A percentile compares a stretch with the other conserved stretches of the same genome.
Evolutionary conservation across 179 eudicot species (phyloP).

Genomic region (Spergularia azorica): DNA sequence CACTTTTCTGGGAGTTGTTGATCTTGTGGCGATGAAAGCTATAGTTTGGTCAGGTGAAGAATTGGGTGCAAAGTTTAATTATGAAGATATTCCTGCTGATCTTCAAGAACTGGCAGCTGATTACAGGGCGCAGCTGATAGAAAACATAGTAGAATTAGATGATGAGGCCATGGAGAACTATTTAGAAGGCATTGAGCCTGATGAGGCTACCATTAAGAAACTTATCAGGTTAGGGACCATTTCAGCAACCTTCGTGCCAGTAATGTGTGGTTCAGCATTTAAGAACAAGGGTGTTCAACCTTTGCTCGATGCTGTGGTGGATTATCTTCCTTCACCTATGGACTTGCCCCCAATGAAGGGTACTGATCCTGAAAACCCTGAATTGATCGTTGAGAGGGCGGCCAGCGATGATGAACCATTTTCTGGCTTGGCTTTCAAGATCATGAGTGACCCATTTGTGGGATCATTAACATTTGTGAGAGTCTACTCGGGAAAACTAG

Average conservation of each 20-base stretch:
- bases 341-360: conserved; percentile 94
- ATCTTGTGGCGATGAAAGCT: conserved; percentile 90
- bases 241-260: conserved; percentile 68
- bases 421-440: conserved; percentile 92
- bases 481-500: conserved; percentile 80
- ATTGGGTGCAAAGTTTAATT: conserved; percentile 79
- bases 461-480: conserved; percentile 97
- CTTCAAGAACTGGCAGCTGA: conserved; percentile 72
- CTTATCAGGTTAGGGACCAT: conserved; percentile 84
- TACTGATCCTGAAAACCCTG: conserved; percentile 89
- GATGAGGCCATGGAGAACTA: conserved; percentile 83
- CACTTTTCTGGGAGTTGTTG: conserved; percentile 71
- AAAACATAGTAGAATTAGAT: conserved; percentile 76
- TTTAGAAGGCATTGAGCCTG: conserved; percentile 89
- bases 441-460: conserved; percentile 94
- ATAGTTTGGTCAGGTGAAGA: conserved; percentile 95
- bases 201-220: conserved; percentile 79
- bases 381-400: conserved; percentile 57
- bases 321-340: conserved; percentile 89
- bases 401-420: conserved; percentile 91
- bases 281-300: conserved; percentile 99
- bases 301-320: conserved; percentile 94
- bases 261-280: conserved; percentile 94
- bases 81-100: conserved; percentile 78
- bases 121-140: conserved; percentile 68